A percentile compares a stretch with the other conserved stretches of the same genome.
These are phyloP conservation scores for Yamadazyma philogaea DNA, from an alignment of 805 yeast genomes.

Conservation along the genomic window DNA sequence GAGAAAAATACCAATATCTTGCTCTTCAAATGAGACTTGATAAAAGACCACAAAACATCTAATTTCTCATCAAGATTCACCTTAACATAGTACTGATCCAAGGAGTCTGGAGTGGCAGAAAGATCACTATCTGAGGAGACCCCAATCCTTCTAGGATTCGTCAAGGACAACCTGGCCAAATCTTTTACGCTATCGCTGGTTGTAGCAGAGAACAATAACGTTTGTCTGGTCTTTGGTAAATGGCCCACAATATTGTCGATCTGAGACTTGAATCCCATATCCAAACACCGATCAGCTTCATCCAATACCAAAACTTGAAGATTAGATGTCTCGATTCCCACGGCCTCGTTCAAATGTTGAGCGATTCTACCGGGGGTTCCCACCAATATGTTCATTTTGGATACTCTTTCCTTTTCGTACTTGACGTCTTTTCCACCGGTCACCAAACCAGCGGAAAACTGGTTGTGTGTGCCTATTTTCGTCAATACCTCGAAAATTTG, in stretches of 20 bases:
- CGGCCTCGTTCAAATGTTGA: slow-evolving; percentile 89
- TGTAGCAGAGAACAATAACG: slow-evolving; percentile 83
- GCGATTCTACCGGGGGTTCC: slow-evolving; percentile 91
- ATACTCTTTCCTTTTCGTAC: slow-evolving; percentile 76
- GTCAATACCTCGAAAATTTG: slow-evolving; percentile 85
- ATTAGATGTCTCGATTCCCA: slow-evolving; percentile 70
- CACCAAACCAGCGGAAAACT: slow-evolving; percentile 84
- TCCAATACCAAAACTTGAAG: slow-evolving; percentile 78
- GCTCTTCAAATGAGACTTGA: slow-evolving; percentile 74
- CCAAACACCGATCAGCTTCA: slow-evolving; percentile 90
- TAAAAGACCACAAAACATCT: slow-evolving; percentile 80
- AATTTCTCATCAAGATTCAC: slow-evolving; percentile 76
- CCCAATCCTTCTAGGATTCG: slow-evolving; percentile 52
- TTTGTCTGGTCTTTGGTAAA: slow-evolving; percentile 78
- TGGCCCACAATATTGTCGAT: slow-evolving; percentile 76
- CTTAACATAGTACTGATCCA: slow-evolving; percentile 79
- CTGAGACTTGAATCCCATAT: slow-evolving; percentile 87
- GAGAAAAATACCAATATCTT: slow-evolving; percentile 82
- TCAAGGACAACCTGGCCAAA: slow-evolving; percentile 73
- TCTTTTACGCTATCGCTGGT: slow-evolving; percentile 81
- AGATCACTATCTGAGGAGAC: slow-evolving; percentile 44
- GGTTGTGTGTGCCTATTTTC: slow-evolving; percentile 72
- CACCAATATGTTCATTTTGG: slow-evolving; percentile 74
- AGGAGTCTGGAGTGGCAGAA: slow-evolving; percentile 73
- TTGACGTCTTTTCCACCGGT: slow-evolving; percentile 91